Evolutionary conservation across 306 rosid species (phyloP).

Genomic region (Medicago lupulina): DNA sequence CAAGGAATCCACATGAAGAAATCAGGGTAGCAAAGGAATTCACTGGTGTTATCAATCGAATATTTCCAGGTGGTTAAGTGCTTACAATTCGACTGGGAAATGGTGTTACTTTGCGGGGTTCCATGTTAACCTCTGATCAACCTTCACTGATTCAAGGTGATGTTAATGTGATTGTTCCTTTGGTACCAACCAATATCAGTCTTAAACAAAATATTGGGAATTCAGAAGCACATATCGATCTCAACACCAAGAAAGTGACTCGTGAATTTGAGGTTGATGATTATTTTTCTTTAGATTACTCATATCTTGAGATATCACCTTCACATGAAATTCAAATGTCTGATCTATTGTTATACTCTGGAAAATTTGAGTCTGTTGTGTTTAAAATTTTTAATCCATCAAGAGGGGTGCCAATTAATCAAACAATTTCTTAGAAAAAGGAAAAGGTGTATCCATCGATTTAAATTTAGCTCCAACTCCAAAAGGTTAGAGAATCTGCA

Average conservation of each 20-base stretch:
- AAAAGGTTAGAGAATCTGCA: background rate
- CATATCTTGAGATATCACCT: too few relatives aligned
- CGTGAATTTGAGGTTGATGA: background rate
- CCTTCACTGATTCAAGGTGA: background rate
- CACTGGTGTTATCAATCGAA: background rate
- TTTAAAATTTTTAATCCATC: background rate
- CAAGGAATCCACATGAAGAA: background rate
- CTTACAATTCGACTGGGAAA: background rate
- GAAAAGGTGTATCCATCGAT: too few relatives aligned
- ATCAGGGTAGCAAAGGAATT: background rate
- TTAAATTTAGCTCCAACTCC: too few relatives aligned
- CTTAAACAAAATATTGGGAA: too few relatives aligned
- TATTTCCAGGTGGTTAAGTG: background rate
- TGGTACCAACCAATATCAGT: too few relatives aligned
- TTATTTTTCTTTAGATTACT: background rate
- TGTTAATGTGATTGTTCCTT: background rate
- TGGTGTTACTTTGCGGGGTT: background rate
- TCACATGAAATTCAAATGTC: too few relatives aligned
- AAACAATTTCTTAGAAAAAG: background rate
- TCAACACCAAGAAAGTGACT: background rate
- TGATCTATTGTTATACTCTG: too few relatives aligned
- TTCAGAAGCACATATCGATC: background rate
- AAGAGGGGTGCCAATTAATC: background rate
- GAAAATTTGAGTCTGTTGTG: background rate
- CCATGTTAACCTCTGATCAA: background rate